phyloP scores from a whole-genome alignment of 306 rosid species.

The Vigna reflexopilosa region DNA sequence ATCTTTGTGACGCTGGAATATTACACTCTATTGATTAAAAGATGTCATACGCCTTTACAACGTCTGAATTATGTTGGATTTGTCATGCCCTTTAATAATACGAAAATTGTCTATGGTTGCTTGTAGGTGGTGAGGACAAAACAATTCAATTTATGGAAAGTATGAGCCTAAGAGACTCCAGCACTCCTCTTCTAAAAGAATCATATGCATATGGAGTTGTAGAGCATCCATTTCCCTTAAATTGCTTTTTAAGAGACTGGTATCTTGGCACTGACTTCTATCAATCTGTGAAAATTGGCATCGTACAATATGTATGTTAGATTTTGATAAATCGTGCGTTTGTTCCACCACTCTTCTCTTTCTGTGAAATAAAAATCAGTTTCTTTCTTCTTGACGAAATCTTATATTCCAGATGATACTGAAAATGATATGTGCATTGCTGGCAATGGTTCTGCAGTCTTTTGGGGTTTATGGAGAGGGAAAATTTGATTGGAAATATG shows the following conservation, averaged over 20 bases:
- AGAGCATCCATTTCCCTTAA: conserved; percentile 96
- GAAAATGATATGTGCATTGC: conserved; percentile 92
- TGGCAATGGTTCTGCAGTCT: conserved; percentile 92
- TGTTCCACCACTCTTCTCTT: conserved; percentile 10
- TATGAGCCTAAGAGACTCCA: conserved; percentile 66
- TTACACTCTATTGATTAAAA: not conserved
- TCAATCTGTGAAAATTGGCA: conserved; percentile 96
- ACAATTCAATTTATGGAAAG: conserved; percentile 91
- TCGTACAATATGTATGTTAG: conserved; percentile 95
- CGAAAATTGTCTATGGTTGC: conserved; percentile 34
- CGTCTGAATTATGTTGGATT: conserved; percentile 31
- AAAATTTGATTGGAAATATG: conserved; percentile 90
- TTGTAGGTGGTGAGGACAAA: conserved; percentile 90
- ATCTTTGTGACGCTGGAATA: conserved; percentile 26
- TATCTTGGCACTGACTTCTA: conserved; percentile 90
- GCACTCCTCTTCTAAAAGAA: conserved; percentile 84
- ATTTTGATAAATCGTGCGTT: conserved; percentile 43
- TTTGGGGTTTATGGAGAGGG: conserved; percentile 99
- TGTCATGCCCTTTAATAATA: conserved; percentile 19
- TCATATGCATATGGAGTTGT: conserved; percentile 86
- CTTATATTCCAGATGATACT: conserved; percentile 81
- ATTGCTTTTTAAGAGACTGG: conserved; percentile 83
- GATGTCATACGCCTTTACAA: conserved; percentile 18
- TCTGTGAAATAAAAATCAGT: conserved; percentile 5
- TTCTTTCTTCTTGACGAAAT: conserved; percentile 43